Percentiles rank a stretch among this genome's conserved stretches.
These are phyloP conservation scores for Knoxdaviesia proteae DNA, from an alignment of 2,329 filamentous ascomycete genomes.

Conservation along the genomic window DNA sequence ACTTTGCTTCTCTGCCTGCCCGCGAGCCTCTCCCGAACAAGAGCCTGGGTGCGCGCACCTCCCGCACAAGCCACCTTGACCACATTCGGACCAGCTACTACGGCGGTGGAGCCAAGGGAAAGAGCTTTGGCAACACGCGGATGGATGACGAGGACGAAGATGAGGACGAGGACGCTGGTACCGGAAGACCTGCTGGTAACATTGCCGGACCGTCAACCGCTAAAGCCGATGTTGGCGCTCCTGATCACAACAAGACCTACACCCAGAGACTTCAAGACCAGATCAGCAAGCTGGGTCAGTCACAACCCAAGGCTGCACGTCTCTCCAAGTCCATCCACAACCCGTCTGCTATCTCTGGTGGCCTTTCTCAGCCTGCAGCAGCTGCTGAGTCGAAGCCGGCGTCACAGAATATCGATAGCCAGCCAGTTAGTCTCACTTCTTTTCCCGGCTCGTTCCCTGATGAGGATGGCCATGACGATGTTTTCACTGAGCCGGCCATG, in stretches of 20 bases:
- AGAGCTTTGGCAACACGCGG: slow-evolving; percentile 33
- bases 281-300: slow-evolving; percentile 53
- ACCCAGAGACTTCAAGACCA: slow-evolving; percentile 84
- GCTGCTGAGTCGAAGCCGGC: too few species aligned
- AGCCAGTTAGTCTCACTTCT: too few species aligned
- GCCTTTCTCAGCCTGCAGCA: slow-evolving; percentile 7
- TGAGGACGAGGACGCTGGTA: slow-evolving; percentile 20
- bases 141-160: slow-evolving; percentile 30
- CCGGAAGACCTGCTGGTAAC: slow-evolving; percentile 11
- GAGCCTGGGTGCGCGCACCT: slow-evolving; percentile 53
- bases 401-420: too few species aligned
- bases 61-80: slow-evolving; percentile 62
- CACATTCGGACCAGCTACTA: slow-evolving; percentile 53
- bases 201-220: slow-evolving; percentile 16
- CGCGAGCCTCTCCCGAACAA: slow-evolving; percentile 77
- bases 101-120: slow-evolving; percentile 50
- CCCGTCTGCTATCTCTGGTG: slow-evolving; percentile 6
- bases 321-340: slow-evolving; percentile 26
- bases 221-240: not conserved
- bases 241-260: slow-evolving; percentile 60
- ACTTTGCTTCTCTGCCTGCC: slow-evolving; percentile 80
- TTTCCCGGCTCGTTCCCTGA: too few species aligned
- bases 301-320: slow-evolving; percentile 25
- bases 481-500: too few species aligned
- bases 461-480: too few species aligned